Evolutionary conservation across 2,329 filamentous ascomycete species (phyloP).

Genomic region (Dothistroma septosporum): DNA sequence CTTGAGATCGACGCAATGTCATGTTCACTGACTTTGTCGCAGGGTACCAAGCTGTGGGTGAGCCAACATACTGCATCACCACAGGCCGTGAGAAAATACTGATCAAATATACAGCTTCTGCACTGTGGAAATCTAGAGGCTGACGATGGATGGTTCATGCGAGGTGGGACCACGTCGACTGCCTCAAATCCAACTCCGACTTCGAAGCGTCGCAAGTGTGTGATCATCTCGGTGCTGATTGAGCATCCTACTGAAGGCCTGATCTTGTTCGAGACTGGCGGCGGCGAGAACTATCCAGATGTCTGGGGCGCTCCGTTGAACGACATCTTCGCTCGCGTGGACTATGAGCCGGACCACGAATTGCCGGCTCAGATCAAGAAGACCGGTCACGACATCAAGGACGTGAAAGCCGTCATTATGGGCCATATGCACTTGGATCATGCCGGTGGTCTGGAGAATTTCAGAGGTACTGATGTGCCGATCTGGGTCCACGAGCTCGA

Average conservation of each 20-base stretch:
- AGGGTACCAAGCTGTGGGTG: conserved; percentile 39
- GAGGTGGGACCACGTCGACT: conserved; percentile 30
- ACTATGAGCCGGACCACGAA: conserved; percentile 22
- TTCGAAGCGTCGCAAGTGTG: conserved; percentile 29
- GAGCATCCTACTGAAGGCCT: conserved; percentile 36
- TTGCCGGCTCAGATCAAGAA: conserved; percentile 21
- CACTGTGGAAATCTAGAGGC: conserved; percentile 36
- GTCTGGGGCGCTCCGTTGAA: conserved; percentile 30
- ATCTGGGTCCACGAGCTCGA: conserved; percentile 39
- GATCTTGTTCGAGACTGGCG: conserved; percentile 37
- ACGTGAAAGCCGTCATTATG: conserved; percentile 37
- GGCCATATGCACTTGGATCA: conserved; percentile 39
- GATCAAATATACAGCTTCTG: conserved; percentile 26
- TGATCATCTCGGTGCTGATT: conserved; percentile 30
- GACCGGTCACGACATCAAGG: conserved; percentile 35
- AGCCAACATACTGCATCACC: not conserved
- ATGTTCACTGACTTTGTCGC: not conserved
- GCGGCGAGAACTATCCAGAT: conserved; percentile 33
- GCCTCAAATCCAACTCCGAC: conserved; percentile 30
- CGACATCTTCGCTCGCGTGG: conserved; percentile 35
- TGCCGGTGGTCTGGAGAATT: conserved; percentile 35
- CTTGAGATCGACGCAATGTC: not conserved
- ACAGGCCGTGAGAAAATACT: not conserved
- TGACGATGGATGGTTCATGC: conserved; percentile 37
- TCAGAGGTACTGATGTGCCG: conserved; percentile 34